Evolutionary conservation across 306 rosid species (phyloP).

Genomic region (Potentilla sterilis): DNA sequence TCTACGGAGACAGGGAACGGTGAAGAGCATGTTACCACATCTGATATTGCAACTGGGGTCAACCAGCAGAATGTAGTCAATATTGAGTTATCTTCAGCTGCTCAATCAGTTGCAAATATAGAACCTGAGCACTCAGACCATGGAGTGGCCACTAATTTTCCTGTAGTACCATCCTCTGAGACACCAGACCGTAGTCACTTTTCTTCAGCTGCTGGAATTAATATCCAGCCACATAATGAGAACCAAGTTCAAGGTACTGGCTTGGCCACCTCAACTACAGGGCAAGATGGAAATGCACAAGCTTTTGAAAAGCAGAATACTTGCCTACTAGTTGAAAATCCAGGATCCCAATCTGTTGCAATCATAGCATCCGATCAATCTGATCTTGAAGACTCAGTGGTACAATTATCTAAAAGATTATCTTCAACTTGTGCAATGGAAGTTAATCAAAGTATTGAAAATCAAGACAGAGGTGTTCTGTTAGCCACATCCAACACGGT

Average conservation of each 20-base stretch:
- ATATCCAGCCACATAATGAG: constrained; percentile 22
- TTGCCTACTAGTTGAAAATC: constrained; percentile 16
- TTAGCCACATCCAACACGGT: constrained; percentile 15
- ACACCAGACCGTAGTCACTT: constrained; percentile 17
- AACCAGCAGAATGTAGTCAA: constrained; percentile 40
- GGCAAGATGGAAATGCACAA: constrained; percentile 25
- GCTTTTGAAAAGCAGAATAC: constrained; percentile 26
- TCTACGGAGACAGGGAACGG: constrained; percentile 22
- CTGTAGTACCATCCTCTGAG: constrained; percentile 27
- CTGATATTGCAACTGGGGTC: constrained; percentile 27
- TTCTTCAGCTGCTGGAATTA: constrained; percentile 27
- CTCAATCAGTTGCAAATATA: constrained; percentile 12
- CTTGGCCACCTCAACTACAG: constrained; percentile 15
- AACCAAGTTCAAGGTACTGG: constrained; percentile 21
- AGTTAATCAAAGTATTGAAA: constrained; percentile 15
- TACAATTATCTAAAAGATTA: constrained; percentile 30
- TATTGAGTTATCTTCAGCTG: constrained; percentile 8
- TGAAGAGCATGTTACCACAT: constrained; percentile 17
- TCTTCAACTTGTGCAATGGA: constrained; percentile 25
- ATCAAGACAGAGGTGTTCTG: constrained; percentile 23
- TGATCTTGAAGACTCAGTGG: constrained; percentile 28
- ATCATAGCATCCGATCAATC: constrained; percentile 10
- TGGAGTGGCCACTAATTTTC: constrained; percentile 5
- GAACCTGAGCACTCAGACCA: constrained; percentile 14
- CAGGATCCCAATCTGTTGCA: constrained; percentile 25